Base-by-base conservation (phyloP, 495 filamentous ascomycete species). In the Hypoxylon subgilvum region DNA sequence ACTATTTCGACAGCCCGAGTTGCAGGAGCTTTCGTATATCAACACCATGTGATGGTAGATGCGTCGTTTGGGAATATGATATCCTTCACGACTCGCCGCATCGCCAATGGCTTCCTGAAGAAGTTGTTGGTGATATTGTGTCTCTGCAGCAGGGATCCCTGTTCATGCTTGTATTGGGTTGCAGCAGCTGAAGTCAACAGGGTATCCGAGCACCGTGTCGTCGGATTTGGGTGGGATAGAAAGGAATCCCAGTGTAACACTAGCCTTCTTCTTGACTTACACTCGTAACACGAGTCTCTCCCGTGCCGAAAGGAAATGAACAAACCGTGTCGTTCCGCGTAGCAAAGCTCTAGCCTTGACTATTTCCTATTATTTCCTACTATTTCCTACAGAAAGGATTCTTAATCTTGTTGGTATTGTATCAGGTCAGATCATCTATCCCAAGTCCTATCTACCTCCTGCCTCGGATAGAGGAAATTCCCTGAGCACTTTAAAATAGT, bases 121-220 rank as follows among this genome's bases (percentile, higher is more conserved):
- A n/a, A n/a, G 55, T 58, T 58, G 32, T 46, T 51, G 44, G 38
- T 42, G 17, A 22, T 46, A 38, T 32, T 47, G 17, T 30, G 9
- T 41, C 13, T 52, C 47, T 44, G 59, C 59, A 57, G 52, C 46
- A 21, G 42, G 34, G 36, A 57, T 57, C 59, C 59, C 59, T 63
- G 59, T 27, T 21, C 27, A 4, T 52, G 21, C 41, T 48, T 49
- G 28, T 32, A 16, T 52, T 47, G 52, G 59, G 52, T 63, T 57
- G 22, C 52, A 63, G 22, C 12, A 41, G 16, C 17, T 18, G 34
- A 35, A 34, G 27, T n/a, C 32, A 32, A 53, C 48, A 36, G 27
- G 40, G 58, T 23, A 38, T 55, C 46, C 22, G 32, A 53, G 19
- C 17, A 54, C 35, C 14, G 30, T 3, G 21, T 36, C 42, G 36